phyloP scores from a whole-genome alignment of 2,329 filamentous ascomycete species.

The Periconia macrospinosa region DNA sequence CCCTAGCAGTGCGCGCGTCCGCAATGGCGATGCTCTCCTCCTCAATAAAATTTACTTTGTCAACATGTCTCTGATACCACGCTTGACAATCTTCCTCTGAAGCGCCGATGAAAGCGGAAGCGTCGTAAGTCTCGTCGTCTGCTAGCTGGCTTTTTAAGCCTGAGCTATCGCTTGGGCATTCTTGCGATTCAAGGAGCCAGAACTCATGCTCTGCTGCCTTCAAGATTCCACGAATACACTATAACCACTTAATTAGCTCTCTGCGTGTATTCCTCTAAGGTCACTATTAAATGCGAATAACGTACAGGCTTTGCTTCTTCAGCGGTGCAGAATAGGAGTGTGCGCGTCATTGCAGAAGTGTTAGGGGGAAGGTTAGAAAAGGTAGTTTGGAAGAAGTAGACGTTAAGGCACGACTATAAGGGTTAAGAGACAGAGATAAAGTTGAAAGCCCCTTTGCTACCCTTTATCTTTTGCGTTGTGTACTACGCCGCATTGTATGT shows the following conservation, averaged over 20 bases:
- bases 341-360: neutral
- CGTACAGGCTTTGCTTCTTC: neutral
- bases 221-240: neutral
- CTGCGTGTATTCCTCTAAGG: neutral
- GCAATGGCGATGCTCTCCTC: slow-evolving; percentile 1
- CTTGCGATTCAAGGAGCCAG: neutral
- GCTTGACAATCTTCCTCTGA: slow-evolving; percentile 4
- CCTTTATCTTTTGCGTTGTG: too few relatives aligned
- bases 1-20: slow-evolving; percentile 5
- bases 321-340: neutral
- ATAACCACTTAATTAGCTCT: neutral
- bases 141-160: neutral
- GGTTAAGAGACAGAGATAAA: too few relatives aligned
- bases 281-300: neutral
- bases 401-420: too few relatives aligned
- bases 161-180: neutral
- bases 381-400: too few relatives aligned
- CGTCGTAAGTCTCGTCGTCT: neutral
- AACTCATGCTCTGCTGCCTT: neutral
- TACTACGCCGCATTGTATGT: too few relatives aligned
- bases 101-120: slow-evolving; percentile 1
- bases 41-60: neutral
- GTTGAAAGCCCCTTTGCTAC: too few relatives aligned
- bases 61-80: neutral
- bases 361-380: too few relatives aligned